Evolutionary conservation across 257 asterid species (phyloP).

Genomic region (Penstemon davidsonii): DNA sequence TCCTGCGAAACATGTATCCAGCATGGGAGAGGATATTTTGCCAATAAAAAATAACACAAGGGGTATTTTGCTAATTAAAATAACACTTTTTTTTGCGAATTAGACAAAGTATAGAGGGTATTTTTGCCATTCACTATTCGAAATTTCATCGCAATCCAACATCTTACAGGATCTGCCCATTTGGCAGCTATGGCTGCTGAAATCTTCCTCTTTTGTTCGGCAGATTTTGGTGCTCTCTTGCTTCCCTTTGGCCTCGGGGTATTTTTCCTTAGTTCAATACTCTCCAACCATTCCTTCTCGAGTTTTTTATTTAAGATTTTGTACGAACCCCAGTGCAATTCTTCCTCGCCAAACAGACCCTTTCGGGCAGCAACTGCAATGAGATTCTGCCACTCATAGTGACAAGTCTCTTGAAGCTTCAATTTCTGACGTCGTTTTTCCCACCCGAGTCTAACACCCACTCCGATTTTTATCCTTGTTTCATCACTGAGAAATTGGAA

Average conservation of each 20-base stretch:
- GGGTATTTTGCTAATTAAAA: background rate
- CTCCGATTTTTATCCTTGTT: conserved; percentile 77
- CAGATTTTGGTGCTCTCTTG: conserved; percentile 89
- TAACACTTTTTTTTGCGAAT: background rate
- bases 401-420: conserved; percentile 80
- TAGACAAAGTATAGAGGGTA: too few species aligned
- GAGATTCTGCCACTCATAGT: conserved; percentile 75
- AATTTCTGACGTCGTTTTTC: conserved; percentile 71
- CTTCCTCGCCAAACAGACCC: conserved; percentile 76
- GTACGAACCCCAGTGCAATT: conserved; percentile 81
- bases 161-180: conserved; percentile 96
- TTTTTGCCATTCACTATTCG: too few species aligned
- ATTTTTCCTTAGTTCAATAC: conserved; percentile 60
- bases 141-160: too few species aligned
- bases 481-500: conserved; percentile 52
- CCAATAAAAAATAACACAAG: too few species aligned
- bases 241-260: conserved; percentile 55
- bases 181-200: conserved; percentile 87
- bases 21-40: too few species aligned
- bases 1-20: too few species aligned
- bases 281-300: conserved; percentile 63
- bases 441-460: conserved; percentile 87
- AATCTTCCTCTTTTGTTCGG: conserved; percentile 88
- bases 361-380: conserved; percentile 67
- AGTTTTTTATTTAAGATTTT: conserved; percentile 53